These are phyloP conservation scores for Micractinium sp. DNA, from an alignment of 139 green algal genomes.

Conservation along the genomic window DNA sequence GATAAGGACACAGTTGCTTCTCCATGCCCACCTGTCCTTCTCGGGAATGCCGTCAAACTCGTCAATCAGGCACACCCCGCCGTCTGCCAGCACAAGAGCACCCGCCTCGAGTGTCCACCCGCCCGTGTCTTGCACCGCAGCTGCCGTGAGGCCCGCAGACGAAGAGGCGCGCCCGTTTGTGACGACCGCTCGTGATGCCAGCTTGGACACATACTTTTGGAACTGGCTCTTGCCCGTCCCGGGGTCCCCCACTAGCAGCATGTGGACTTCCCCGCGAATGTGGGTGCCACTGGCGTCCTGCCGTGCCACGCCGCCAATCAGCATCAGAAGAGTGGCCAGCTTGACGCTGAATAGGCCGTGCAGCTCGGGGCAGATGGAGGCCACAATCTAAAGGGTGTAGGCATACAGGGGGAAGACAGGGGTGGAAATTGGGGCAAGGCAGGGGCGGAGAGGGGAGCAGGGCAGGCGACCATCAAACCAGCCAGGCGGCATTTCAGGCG, in stretches of 20 bases:
- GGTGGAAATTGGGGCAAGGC: background rate
- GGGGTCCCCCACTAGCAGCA: constrained; percentile 93
- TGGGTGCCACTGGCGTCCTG: constrained; percentile 44
- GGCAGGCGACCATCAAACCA: background rate
- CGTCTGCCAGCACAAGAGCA: constrained; percentile 83
- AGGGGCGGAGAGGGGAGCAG: background rate
- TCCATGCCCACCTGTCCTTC: constrained; percentile 61
- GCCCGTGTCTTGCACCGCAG: constrained; percentile 78
- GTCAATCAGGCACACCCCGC: constrained; percentile 91
- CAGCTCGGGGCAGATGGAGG: constrained; percentile 78
- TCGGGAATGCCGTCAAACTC: constrained; percentile 87
- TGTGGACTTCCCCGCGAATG: constrained; percentile 82
- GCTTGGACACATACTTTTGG: constrained; percentile 63
- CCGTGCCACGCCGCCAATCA: constrained; percentile 78
- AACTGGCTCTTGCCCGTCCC: constrained; percentile 61
- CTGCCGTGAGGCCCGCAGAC: constrained; percentile 82
- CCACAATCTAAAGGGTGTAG: constrained; percentile 60
- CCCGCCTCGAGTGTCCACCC: constrained; percentile 91
- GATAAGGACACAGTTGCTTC: too few relatives aligned
- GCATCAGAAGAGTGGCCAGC: constrained; percentile 77
- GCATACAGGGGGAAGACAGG: background rate
- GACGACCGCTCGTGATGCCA: constrained; percentile 74
- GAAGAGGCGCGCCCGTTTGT: constrained; percentile 78
- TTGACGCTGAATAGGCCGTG: constrained; percentile 80
- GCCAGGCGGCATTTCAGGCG: too few relatives aligned